A percentile compares a stretch with the other conserved stretches of the same genome.
These are phyloP conservation scores for Nakataea oryzae DNA, from an alignment of 2,329 filamentous ascomycete species.

Conservation along the genomic window DNA sequence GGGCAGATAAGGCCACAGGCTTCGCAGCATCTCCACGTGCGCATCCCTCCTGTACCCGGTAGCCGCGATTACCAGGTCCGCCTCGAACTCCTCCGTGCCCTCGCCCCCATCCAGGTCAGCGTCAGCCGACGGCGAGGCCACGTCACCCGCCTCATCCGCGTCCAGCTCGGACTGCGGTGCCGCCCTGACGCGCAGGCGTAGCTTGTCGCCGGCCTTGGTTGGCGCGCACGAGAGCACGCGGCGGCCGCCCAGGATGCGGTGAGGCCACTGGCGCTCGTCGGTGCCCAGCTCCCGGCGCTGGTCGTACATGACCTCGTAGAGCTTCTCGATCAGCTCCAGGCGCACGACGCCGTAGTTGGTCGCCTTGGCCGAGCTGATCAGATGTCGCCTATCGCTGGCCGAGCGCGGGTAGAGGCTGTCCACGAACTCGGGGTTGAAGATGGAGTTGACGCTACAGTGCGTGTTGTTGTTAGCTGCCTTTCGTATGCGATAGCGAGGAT, in stretches of 20 bases:
- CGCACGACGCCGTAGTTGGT: conserved; percentile 96
- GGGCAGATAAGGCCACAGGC: conserved; percentile 56
- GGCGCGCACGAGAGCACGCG: conserved; percentile 50
- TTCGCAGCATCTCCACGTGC: conserved; percentile 67
- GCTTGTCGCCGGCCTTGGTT: conserved; percentile 27
- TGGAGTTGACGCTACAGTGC: conserved; percentile 68
- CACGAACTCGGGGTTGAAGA: conserved; percentile 84
- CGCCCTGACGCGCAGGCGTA: conserved; percentile 52
- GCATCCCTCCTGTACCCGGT: conserved; percentile 75
- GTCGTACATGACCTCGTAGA: conserved; percentile 82
- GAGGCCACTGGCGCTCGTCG: conserved; percentile 68
- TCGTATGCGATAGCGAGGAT: neutral
- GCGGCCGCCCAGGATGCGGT: conserved; percentile 64
- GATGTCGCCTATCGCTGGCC: conserved; percentile 45
- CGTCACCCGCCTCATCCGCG: conserved; percentile 14
- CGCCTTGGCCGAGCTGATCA: conserved; percentile 60
- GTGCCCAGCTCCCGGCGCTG: conserved; percentile 62
- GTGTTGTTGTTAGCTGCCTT: neutral
- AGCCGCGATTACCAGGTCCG: conserved; percentile 75
- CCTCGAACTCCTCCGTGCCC: conserved; percentile 54
- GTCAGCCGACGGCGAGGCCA: conserved; percentile 20
- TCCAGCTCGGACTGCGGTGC: conserved; percentile 20
- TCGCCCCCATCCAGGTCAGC: conserved; percentile 17
- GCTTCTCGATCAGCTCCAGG: conserved; percentile 76
- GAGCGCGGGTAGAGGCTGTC: conserved; percentile 65